Evolutionary conservation across 805 yeast genomes (phyloP).

Genomic region (Wickerhamomyces xylosicus): DNA sequence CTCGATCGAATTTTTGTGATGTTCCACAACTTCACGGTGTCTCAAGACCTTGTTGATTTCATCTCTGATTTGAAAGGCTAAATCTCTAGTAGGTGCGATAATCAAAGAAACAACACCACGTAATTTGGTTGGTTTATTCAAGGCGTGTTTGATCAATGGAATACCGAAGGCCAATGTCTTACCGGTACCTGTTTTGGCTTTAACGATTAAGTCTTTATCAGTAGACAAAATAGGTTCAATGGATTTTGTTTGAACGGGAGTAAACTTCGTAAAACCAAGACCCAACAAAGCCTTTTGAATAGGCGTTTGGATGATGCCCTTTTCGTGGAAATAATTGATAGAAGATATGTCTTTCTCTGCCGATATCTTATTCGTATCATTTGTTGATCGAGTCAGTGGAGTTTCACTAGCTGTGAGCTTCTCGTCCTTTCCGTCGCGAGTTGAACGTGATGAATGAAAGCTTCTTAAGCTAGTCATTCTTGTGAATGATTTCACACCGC

Average conservation of each 20-base stretch:
- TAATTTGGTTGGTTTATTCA: constrained; percentile 20
- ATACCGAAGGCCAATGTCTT: constrained; percentile 84
- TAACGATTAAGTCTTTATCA: constrained; percentile 61
- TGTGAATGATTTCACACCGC: too few relatives aligned
- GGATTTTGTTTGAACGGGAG: constrained; percentile 61
- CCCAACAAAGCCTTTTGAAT: constrained; percentile 26
- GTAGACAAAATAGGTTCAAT: constrained; percentile 44
- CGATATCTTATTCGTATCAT: too few relatives aligned
- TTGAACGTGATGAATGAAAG: too few relatives aligned
- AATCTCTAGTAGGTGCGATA: constrained; percentile 85
- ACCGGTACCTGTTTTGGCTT: constrained; percentile 95
- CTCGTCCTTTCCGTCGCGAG: too few relatives aligned
- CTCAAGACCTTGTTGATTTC: constrained; percentile 45
- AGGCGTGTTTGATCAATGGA: constrained; percentile 58
- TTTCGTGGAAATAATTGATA: constrained; percentile 18
- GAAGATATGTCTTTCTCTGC: constrained; percentile 5
- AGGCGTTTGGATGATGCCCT: constrained; percentile 18
- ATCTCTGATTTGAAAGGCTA: constrained; percentile 71
- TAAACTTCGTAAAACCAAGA: constrained; percentile 41
- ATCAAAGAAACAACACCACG: constrained; percentile 49
- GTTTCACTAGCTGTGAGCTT: too few relatives aligned
- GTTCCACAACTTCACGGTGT: constrained; percentile 10
- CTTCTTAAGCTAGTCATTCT: too few relatives aligned
- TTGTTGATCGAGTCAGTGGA: too few relatives aligned
- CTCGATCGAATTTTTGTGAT: constrained; percentile 20